Evolutionary conservation across 768 basidiomycete species (phyloP), one percentile per base, ranked within the genome.

Genomic region (Epithele typhae): DNA sequence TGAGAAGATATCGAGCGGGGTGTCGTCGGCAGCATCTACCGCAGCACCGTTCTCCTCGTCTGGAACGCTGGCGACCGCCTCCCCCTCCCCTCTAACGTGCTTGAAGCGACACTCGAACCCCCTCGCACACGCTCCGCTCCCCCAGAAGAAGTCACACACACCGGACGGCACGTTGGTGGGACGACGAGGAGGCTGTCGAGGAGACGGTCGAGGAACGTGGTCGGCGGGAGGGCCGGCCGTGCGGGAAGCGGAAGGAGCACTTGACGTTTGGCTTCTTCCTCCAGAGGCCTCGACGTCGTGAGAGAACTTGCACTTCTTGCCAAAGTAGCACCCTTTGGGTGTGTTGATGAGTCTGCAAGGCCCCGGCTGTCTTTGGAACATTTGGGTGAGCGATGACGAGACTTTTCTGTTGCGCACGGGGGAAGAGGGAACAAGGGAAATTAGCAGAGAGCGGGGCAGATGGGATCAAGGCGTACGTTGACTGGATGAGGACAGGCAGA

Each of bases 141-240:
- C 39, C 62, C 62, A 67, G 52, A 46, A 67, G 32, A 60, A 60
- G 3, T 43, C 22, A 48, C 65, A 67, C 11, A 47, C 42, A 30
- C 45, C 40, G 8, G 27, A 30, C 27, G 21, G 11, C 23, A n/a
- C 10, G 22, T n/a, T 25, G 34, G 25, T 8, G 14, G 22, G n/a
- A n/a, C 19, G 8, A 17, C 17, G 47, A 17, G 25, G 41, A 14
- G n/a, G n/a, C n/a, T n/a, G n/a, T n/a, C n/a, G 5, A 36, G 37
- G 32, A 17, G 14, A 8, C 4, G 35, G 22, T 40, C 40, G 18
- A 24, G 12, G 10, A 37, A 41, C 4, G 46, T 7, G 27, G 7
- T 30, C 34, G 45, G 32, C 15, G 45, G 39, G 18, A n/a, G 49
- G 21, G 39, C 10, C 19, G 19, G 35, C 17, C 3, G 34, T 41